Evolutionary conservation across 176 grass and related monocot genomes (phyloP).

Genomic region (Carex parvula): DNA sequence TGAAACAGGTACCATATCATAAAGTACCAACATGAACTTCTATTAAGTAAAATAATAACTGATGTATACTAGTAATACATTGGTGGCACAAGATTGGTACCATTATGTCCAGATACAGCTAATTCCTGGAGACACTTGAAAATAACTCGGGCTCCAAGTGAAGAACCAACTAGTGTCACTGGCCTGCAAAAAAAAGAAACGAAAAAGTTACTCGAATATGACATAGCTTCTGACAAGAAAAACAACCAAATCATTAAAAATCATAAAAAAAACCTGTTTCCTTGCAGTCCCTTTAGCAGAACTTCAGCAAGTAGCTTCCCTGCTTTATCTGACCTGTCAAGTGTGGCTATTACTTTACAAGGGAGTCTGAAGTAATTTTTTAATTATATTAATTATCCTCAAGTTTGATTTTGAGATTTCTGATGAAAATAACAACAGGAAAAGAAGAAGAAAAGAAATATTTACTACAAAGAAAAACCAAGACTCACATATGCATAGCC

Average conservation of each 20-base stretch:
- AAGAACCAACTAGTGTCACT: constrained; percentile 87
- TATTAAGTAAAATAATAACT: background rate
- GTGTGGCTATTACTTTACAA: background rate
- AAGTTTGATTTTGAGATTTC: background rate
- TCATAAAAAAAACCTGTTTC: constrained; percentile 60
- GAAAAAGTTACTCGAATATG: constrained; percentile 6
- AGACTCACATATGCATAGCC: background rate
- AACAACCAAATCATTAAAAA: background rate
- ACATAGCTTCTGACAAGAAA: background rate
- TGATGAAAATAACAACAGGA: background rate
- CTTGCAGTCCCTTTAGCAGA: constrained; percentile 82
- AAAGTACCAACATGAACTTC: background rate
- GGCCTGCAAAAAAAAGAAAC: constrained; percentile 51
- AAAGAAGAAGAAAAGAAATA: background rate
- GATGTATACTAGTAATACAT: background rate
- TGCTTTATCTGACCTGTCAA: constrained; percentile 91
- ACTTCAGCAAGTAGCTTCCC: constrained; percentile 91
- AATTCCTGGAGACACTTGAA: constrained; percentile 83
- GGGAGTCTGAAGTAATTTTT: background rate
- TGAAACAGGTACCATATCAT: background rate
- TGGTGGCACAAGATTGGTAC: constrained; percentile 28
- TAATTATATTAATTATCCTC: background rate
- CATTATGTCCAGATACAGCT: constrained; percentile 60
- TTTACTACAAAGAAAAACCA: background rate
- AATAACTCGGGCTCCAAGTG: constrained; percentile 76